A percentile compares a stretch with the other conserved stretches of the same genome.
Evolutionary conservation across 1,284 basidiomycete genomes (phyloP).

Genomic region (Cryptococcus maquisensis): DNA sequence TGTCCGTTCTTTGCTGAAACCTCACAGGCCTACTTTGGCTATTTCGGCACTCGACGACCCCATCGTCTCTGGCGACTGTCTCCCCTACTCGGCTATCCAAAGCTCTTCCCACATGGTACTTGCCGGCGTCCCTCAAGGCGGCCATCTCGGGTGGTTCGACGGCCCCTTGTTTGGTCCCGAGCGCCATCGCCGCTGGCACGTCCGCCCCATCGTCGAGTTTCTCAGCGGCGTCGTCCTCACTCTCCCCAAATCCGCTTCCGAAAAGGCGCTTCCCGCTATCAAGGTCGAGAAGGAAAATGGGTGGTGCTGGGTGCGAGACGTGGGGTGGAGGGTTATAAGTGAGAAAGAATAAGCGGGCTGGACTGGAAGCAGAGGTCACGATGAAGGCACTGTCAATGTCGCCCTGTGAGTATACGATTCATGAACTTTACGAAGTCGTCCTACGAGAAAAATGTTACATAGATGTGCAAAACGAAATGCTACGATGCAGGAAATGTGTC

Average conservation of each 20-base stretch:
- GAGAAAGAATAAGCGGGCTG: conserved; percentile 8
- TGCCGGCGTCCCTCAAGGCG: conserved; percentile 69
- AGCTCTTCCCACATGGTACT: conserved; percentile 64
- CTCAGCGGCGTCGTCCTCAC: conserved; percentile 15
- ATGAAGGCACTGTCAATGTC: too few species aligned
- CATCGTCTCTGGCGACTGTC: conserved; percentile 56
- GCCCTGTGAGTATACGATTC: too few species aligned
- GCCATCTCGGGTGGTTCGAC: conserved; percentile 91
- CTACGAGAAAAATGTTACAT: too few species aligned
- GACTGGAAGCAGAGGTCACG: neutral
- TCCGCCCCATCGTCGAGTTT: conserved; percentile 28
- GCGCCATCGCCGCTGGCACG: conserved; percentile 31
- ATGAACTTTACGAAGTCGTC: too few species aligned
- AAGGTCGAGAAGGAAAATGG: conserved; percentile 14
- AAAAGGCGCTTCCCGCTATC: neutral
- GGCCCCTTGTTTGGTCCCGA: conserved; percentile 28
- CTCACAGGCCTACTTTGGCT: conserved; percentile 55
- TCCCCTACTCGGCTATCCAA: conserved; percentile 55
- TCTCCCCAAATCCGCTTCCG: neutral
- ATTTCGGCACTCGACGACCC: conserved; percentile 87
- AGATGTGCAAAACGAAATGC: too few species aligned
- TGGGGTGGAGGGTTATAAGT: conserved; percentile 22
- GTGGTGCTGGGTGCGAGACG: conserved; percentile 19
- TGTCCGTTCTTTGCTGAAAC: neutral
- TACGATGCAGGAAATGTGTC: too few species aligned